phyloP scores from a whole-genome alignment of 2,329 filamentous ascomycete species.

The Colletotrichum sp. region DNA sequence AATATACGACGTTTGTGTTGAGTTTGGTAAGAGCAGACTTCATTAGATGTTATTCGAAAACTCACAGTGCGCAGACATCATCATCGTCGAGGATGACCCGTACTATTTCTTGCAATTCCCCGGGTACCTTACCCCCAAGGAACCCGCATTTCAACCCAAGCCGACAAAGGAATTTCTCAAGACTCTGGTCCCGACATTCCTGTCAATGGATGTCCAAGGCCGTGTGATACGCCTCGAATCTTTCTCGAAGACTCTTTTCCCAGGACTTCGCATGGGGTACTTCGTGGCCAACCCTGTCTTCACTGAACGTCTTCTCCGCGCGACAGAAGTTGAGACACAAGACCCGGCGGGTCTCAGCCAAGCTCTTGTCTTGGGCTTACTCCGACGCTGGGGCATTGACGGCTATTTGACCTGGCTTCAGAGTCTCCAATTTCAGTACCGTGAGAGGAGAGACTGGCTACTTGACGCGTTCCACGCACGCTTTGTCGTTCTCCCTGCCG shows the following conservation, averaged over 20 bases:
- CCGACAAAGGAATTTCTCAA: slow-evolving; percentile 20
- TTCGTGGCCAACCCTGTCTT: slow-evolving; percentile 45
- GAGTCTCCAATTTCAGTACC: slow-evolving; percentile 72
- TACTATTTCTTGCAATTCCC: slow-evolving; percentile 40
- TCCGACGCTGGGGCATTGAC: slow-evolving; percentile 72
- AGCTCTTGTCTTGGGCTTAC: slow-evolving; percentile 27
- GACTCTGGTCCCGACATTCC: slow-evolving; percentile 25
- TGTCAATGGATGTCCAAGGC: slow-evolving; percentile 28
- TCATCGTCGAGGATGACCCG: slow-evolving; percentile 70
- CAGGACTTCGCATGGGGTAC: slow-evolving; percentile 72
- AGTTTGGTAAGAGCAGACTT: slow-evolving; percentile 56
- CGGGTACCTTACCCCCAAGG: slow-evolving; percentile 28
- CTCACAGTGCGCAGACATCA: slow-evolving; percentile 29
- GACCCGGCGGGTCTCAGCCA: slow-evolving; percentile 73
- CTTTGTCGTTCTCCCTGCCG: neutral
- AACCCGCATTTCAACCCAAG: neutral
- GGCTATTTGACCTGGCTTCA: slow-evolving; percentile 81
- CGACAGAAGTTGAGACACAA: slow-evolving; percentile 62
- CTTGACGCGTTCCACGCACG: slow-evolving; percentile 54
- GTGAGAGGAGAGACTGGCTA: slow-evolving; percentile 67
- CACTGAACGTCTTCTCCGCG: slow-evolving; percentile 31
- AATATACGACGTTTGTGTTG: slow-evolving; percentile 53
- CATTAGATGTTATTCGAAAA: slow-evolving; percentile 60
- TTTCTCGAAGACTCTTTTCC: slow-evolving; percentile 50
- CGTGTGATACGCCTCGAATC: slow-evolving; percentile 30